Evolutionary conservation across 2,329 filamentous ascomycete species (phyloP).

Genomic region (Verticillium klebahnii): DNA sequence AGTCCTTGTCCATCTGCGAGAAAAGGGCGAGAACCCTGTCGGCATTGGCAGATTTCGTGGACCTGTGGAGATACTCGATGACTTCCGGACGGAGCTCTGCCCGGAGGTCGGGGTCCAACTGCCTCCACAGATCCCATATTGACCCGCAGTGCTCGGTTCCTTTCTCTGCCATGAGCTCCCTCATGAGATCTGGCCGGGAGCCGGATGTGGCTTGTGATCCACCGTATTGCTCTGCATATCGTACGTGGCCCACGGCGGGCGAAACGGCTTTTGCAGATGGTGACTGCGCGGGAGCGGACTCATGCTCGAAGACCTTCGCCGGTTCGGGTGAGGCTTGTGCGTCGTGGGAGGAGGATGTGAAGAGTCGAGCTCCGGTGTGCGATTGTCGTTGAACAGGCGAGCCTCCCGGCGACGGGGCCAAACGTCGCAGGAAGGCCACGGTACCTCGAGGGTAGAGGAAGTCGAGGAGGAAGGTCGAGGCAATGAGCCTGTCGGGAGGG

Average conservation of each 20-base stretch:
- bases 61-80: conserved; percentile 37
- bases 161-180: conserved; percentile 18
- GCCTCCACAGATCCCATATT: conserved; percentile 38
- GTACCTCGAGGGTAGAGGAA: conserved; percentile 49
- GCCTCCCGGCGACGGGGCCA: conserved; percentile 14
- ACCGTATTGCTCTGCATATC: neutral
- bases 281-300: neutral
- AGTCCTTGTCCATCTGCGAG: conserved; percentile 23
- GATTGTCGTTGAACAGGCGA: conserved; percentile 5
- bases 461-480: conserved; percentile 49
- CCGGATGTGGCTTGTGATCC: conserved; percentile 2
- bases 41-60: conserved; percentile 36
- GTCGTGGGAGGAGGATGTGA: conserved; percentile 17
- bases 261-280: neutral
- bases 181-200: conserved; percentile 11
- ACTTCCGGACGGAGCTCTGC: conserved; percentile 24
- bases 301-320: neutral
- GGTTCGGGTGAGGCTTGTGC: neutral
- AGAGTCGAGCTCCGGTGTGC: conserved; percentile 14
- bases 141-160: conserved; percentile 28
- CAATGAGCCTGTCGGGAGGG: conserved; percentile 27
- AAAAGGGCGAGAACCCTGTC: conserved; percentile 42
- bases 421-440: conserved; percentile 34
- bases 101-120: conserved; percentile 26
- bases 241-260: neutral